phyloP scores from a whole-genome alignment of 208 protist genomes.

The Endotrypanum monterogeii region DNA sequence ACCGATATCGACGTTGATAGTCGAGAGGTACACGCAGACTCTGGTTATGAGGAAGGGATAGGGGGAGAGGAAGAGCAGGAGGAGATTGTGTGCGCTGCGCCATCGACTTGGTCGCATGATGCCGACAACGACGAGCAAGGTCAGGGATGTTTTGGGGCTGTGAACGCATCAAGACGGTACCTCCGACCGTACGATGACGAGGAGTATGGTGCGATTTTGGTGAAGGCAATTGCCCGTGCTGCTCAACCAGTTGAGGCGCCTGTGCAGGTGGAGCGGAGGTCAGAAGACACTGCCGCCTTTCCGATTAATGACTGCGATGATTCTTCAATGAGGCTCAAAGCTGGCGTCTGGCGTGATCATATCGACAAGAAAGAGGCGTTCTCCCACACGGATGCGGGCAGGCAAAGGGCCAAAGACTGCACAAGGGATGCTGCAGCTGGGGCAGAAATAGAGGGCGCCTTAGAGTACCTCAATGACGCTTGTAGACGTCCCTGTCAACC shows the following conservation, averaged over 20 bases:
- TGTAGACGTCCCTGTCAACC: background rate
- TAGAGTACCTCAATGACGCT: background rate
- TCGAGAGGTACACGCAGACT: background rate
- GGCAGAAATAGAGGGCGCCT: background rate
- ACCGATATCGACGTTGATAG: background rate
- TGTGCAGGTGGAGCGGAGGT: background rate
- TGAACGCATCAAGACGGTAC: background rate
- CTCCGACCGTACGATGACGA: conserved; percentile 11
- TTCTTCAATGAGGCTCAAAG: background rate
- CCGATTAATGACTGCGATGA: background rate
- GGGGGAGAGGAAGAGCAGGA: conserved; percentile 1
- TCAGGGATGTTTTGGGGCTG: background rate
- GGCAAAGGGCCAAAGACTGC: background rate
- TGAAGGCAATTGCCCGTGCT: background rate
- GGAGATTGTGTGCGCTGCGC: background rate
- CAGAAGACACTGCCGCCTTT: background rate
- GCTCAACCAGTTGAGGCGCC: background rate
- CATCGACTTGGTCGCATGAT: background rate
- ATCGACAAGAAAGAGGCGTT: background rate
- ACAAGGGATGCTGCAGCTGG: background rate
- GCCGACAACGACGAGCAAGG: background rate
- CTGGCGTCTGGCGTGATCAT: background rate
- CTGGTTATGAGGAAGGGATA: background rate
- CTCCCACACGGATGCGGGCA: background rate
- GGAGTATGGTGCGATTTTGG: background rate